Evolutionary conservation across 2,329 filamentous ascomycete species (phyloP).

Genomic region (Fusarium sp.): DNA sequence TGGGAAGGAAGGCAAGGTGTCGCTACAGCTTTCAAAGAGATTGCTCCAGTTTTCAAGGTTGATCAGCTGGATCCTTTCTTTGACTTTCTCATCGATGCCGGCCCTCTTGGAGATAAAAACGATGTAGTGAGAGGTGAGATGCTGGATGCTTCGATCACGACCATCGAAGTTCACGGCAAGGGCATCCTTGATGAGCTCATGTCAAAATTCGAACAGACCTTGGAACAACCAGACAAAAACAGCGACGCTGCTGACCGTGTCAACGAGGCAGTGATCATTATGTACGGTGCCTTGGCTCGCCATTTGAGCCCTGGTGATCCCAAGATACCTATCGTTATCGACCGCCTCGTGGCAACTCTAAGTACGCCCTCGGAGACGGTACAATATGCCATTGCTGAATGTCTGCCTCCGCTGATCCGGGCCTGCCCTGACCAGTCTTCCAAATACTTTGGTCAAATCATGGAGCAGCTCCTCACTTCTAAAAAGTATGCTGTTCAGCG

Average conservation of each 20-base stretch:
- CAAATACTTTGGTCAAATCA: conserved; percentile 81
- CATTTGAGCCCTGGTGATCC: conserved; percentile 87
- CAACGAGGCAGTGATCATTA: conserved; percentile 96
- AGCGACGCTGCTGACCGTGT: conserved; percentile 86
- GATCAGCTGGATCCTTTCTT: conserved; percentile 80
- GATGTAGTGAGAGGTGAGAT: conserved; percentile 83
- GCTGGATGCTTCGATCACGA: conserved; percentile 85
- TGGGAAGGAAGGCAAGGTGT: conserved; percentile 94
- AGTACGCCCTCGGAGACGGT: conserved; percentile 96
- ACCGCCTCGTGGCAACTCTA: conserved; percentile 84
- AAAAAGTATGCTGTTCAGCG: conserved; percentile 94
- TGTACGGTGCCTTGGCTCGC: conserved; percentile 92
- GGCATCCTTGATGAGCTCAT: conserved; percentile 87
- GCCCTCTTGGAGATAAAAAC: conserved; percentile 87
- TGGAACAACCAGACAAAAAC: conserved; percentile 86
- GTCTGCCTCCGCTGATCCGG: conserved; percentile 87
- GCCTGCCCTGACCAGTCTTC: conserved; percentile 80
- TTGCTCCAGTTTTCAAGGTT: conserved; percentile 75
- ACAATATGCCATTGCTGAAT: conserved; percentile 95
- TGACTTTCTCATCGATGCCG: conserved; percentile 83
- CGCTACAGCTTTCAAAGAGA: conserved; percentile 84
- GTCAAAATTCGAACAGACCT: conserved; percentile 86
- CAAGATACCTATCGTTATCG: conserved; percentile 88
- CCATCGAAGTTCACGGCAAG: conserved; percentile 85
- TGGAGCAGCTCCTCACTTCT: conserved; percentile 82